phyloP scores from a whole-genome alignment of 257 asterid species.

The Voacanga thouarsii region DNA sequence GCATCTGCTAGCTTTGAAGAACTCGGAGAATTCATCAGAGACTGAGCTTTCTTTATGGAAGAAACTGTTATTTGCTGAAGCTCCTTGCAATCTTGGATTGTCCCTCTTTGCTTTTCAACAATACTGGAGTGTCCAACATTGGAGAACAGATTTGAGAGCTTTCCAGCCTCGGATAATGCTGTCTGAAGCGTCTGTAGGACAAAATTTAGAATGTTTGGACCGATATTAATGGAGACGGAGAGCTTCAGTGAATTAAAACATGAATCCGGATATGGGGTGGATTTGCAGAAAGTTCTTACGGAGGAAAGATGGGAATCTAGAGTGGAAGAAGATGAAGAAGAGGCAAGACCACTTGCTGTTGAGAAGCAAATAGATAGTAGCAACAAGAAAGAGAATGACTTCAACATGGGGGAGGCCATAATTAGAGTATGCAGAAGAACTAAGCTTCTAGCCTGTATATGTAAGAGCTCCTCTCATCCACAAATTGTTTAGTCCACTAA shows the following conservation, averaged over 20 bases:
- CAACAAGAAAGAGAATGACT: background rate
- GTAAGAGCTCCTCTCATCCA: too few relatives aligned
- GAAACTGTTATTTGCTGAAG: constrained; percentile 65
- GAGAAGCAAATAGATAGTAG: constrained; percentile 9
- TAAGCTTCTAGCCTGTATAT: background rate
- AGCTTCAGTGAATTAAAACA: constrained; percentile 60
- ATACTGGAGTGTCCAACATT: constrained; percentile 27
- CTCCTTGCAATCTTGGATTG: constrained; percentile 66
- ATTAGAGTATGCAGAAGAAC: background rate
- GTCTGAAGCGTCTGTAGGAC: constrained; percentile 54
- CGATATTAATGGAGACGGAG: constrained; percentile 49
- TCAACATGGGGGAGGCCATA: constrained; percentile 13
- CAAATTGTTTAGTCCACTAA: too few relatives aligned
- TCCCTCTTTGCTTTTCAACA: constrained; percentile 62
- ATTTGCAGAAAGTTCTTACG: constrained; percentile 43
- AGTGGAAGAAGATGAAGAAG: constrained; percentile 27
- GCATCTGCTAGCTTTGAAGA: constrained; percentile 47
- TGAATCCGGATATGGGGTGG: constrained; percentile 63
- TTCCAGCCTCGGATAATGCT: constrained; percentile 48
- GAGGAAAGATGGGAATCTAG: constrained; percentile 29
- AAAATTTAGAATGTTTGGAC: constrained; percentile 44
- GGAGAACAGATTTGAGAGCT: constrained; percentile 49
- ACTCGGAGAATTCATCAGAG: constrained; percentile 26
- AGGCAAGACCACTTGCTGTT: background rate
- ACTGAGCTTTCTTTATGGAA: constrained; percentile 43